Percentiles rank a stretch among this genome's conserved stretches.
phyloP scores from a whole-genome alignment of 169 alveolate species.

The Cryptosporidium meleagridis region DNA sequence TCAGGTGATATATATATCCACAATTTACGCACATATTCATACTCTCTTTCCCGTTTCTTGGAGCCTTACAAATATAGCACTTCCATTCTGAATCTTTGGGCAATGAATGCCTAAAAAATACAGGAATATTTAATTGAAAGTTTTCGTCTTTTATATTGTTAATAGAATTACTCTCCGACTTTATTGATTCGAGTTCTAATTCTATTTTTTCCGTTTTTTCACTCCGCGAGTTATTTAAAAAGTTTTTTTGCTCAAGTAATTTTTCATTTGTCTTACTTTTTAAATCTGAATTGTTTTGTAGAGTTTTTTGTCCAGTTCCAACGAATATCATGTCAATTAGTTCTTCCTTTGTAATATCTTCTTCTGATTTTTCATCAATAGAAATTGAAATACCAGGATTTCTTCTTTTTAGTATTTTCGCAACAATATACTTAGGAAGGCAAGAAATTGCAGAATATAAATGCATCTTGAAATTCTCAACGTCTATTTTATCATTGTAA shows the following conservation, averaged over 20 bases:
- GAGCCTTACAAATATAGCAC: constrained; percentile 37
- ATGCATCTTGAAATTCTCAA: constrained; percentile 34
- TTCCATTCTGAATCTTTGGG: constrained; percentile 54
- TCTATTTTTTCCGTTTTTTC: neutral
- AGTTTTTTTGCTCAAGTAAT: neutral
- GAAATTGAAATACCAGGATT: neutral
- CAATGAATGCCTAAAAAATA: constrained; percentile 55
- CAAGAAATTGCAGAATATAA: constrained; percentile 65
- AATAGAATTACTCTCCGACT: neutral
- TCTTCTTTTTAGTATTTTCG: constrained; percentile 21
- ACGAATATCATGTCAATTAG: constrained; percentile 8
- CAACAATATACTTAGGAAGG: constrained; percentile 9
- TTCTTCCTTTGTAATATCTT: constrained; percentile 16
- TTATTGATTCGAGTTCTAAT: neutral
- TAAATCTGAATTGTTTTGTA: neutral
- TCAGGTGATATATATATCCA: constrained; percentile 39
- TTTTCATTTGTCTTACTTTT: neutral
- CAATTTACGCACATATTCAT: constrained; percentile 67
- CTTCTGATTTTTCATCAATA: neutral
- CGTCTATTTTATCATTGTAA: neutral
- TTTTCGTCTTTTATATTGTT: neutral
- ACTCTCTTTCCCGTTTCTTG: neutral
- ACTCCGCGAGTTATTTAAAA: neutral
- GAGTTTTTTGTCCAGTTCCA: neutral
- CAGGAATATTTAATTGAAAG: constrained; percentile 43